Conservation (phyloP, 179 eudicot species). For the Dionaea muscipula region DNA sequence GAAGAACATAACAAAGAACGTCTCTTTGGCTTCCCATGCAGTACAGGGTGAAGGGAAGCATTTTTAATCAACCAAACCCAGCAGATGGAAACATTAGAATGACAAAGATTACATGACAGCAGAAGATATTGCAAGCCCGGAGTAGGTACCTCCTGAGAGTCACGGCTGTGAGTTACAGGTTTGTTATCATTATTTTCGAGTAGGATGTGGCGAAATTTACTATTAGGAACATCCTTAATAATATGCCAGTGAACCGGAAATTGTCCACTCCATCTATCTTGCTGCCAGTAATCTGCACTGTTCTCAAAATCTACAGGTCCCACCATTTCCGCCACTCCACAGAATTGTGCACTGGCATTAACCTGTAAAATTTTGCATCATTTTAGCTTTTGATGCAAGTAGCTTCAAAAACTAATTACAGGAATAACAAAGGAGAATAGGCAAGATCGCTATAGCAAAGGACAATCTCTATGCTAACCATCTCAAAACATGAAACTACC, state of each 20-base stretch:
- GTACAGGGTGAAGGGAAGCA: too few species aligned
- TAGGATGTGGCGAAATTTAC: constrained; percentile 70
- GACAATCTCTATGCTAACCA: too few species aligned
- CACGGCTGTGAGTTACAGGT: constrained; percentile 97
- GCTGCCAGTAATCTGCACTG: constrained; percentile 93
- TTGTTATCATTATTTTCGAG: constrained; percentile 87
- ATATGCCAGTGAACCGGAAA: constrained; percentile 83
- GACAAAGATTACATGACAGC: not conserved
- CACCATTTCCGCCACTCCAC: constrained; percentile 91
- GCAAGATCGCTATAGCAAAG: too few species aligned
- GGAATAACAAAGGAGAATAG: too few species aligned
- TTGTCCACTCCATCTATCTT: constrained; percentile 98
- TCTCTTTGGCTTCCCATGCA: too few species aligned
- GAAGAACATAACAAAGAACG: too few species aligned
- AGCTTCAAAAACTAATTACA: not conserved
- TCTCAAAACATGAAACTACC: too few species aligned
- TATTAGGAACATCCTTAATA: constrained; percentile 83
- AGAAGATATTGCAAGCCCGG: not conserved
- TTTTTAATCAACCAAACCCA: too few species aligned
- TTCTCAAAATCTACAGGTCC: constrained; percentile 86
- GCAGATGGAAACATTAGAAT: too few species aligned
- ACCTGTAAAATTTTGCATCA: constrained; percentile 33
- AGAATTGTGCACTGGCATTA: constrained; percentile 92
- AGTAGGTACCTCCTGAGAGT: constrained; percentile 77
- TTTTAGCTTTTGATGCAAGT: not conserved